phyloP scores from a whole-genome alignment of 2,329 filamentous ascomycete genomes.

The Diaporthe batatas region DNA sequence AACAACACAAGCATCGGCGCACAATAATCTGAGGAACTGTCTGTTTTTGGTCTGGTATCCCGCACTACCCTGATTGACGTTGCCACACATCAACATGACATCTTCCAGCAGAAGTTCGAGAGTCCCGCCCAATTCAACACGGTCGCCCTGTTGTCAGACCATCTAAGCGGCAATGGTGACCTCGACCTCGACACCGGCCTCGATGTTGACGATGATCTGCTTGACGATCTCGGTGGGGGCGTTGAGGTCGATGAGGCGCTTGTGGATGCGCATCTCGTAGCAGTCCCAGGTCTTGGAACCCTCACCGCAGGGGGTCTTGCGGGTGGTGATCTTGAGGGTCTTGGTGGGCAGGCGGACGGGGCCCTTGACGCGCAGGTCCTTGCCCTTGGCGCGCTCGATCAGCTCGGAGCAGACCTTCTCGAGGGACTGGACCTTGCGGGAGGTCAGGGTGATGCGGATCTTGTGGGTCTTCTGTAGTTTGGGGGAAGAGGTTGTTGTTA shows the following conservation, averaged over 20 bases:
- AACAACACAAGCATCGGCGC: background rate
- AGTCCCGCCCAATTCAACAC: background rate
- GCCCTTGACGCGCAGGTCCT: conserved; percentile 98
- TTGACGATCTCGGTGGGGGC: conserved; percentile 98
- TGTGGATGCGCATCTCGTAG: conserved; percentile 99
- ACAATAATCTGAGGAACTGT: background rate
- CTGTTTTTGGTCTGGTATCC: background rate
- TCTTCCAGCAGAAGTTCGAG: conserved; percentile 23
- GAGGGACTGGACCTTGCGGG: conserved; percentile 92
- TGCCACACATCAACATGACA: conserved; percentile 2
- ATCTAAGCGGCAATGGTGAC: conserved; percentile 88
- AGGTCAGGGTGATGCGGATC: conserved; percentile 98
- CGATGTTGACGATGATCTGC: conserved; percentile 97
- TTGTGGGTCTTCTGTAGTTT: conserved; percentile 85
- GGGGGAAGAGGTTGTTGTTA: conserved; percentile 30
- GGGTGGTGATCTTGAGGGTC: conserved; percentile 95
- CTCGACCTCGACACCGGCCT: conserved; percentile 93
- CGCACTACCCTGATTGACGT: conserved; percentile 40
- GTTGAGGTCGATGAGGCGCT: conserved; percentile 96
- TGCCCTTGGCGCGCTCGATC: conserved; percentile 97
- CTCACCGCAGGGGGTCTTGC: conserved; percentile 99
- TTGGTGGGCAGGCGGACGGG: conserved; percentile 98
- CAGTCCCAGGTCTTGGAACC: conserved; percentile 99
- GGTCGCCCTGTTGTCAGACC: background rate
- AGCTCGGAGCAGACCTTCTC: conserved; percentile 99